These are phyloP conservation scores for Ophiognomonia clavigignenti-juglandacearum DNA, from an alignment of 2,329 filamentous ascomycete species.

Conservation along the genomic window DNA sequence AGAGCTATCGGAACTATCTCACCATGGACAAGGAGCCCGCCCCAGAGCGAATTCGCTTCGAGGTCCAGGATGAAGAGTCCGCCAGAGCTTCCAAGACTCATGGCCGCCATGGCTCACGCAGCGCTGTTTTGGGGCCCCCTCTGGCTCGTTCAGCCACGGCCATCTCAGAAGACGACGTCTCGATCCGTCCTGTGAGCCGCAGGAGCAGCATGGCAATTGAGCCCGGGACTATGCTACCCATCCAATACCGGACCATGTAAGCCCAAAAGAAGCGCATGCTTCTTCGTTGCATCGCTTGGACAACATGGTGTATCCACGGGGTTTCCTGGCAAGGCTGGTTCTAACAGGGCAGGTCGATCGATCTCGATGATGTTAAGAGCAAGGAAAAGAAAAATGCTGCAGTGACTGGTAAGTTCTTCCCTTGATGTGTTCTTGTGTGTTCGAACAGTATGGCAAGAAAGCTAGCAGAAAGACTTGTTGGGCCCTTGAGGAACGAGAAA, in stretches of 20 bases:
- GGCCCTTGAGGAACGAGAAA: constrained; percentile 16
- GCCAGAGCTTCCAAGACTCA: not conserved
- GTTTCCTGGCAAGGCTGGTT: constrained; percentile 10
- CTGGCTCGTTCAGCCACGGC: constrained; percentile 7
- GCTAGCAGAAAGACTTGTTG: constrained; percentile 4
- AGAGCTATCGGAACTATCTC: constrained; percentile 8
- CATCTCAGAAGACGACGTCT: constrained; percentile 10
- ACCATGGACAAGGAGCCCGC: constrained; percentile 5
- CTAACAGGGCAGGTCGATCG: constrained; percentile 37
- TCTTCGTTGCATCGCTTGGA: not conserved
- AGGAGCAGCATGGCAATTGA: constrained; percentile 28
- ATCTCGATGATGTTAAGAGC: constrained; percentile 51
- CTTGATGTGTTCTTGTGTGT: not conserved
- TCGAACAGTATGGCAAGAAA: not conserved
- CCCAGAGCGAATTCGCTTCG: constrained; percentile 12
- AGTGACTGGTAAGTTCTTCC: constrained; percentile 33
- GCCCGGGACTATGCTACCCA: constrained; percentile 39
- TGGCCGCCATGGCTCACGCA: not conserved
- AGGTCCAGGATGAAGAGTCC: constrained; percentile 6
- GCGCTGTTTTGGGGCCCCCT: not conserved
- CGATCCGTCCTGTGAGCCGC: constrained; percentile 1
- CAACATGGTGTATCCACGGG: not conserved
- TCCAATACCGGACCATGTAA: constrained; percentile 51
- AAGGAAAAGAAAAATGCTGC: constrained; percentile 40
- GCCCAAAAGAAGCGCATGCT: not conserved